Conservation (phyloP, 768 basidiomycete genomes). For the Antrodiella citrinella region DNA sequence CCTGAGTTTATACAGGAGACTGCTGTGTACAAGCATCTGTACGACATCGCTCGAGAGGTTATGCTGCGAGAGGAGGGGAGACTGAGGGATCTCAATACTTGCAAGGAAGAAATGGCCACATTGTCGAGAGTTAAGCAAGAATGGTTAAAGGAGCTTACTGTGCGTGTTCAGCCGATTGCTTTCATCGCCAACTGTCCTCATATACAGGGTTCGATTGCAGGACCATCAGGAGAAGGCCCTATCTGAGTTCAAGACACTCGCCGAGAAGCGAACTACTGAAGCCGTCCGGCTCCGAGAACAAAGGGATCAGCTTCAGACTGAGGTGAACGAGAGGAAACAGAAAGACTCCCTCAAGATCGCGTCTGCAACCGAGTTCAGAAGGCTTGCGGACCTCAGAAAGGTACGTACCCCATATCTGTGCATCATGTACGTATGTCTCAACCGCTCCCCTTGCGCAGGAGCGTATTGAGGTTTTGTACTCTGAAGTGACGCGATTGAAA, state of each 20-base stretch:
- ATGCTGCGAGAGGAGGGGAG: background rate
- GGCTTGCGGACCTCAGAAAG: conserved; percentile 53
- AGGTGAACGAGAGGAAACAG: conserved; percentile 60
- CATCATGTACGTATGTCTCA: conserved; percentile 2
- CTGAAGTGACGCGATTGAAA: conserved; percentile 68
- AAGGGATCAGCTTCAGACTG: conserved; percentile 58
- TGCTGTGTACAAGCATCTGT: background rate
- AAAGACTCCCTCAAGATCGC: conserved; percentile 51
- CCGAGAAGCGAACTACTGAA: conserved; percentile 60
- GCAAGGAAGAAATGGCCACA: background rate
- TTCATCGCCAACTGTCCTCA: too few relatives aligned
- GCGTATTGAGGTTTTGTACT: conserved; percentile 61
- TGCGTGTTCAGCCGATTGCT: background rate
- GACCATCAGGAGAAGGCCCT: conserved; percentile 33
- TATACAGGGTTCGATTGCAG: background rate
- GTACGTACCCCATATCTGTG: conserved; percentile 23
- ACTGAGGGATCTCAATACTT: background rate
- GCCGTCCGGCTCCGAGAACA: conserved; percentile 61
- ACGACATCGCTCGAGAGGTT: background rate
- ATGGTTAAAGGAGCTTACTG: background rate
- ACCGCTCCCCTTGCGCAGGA: conserved; percentile 36
- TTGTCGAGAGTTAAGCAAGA: background rate
- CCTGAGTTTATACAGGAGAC: background rate
- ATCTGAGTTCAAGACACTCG: conserved; percentile 55
- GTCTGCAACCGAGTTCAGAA: conserved; percentile 57